Evolutionary conservation across 148 eudicot species (phyloP), one percentile per base, ranked within the genome.

Genomic region (Chenopodium quinoa): DNA sequence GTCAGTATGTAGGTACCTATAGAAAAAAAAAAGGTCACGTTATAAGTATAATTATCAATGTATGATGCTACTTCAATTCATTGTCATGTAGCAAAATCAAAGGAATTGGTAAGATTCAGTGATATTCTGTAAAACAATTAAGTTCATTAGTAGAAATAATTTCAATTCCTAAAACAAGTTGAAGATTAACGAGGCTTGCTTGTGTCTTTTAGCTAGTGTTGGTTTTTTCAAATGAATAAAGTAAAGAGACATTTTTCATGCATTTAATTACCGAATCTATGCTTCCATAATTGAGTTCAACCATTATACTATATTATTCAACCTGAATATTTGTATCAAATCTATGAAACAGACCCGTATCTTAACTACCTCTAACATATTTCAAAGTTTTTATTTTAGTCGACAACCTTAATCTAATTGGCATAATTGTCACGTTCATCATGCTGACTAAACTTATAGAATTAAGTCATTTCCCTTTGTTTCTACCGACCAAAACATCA

Each of bases 271-370:
- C 32, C 83, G 56, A 75, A 81, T 81, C 83, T 52, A 66, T 69
- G 75, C 65, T 65, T 56, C 69, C 66, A 81, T 56, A 44, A 69
- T 76, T 76, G 60, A 69, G 62, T 69, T 58, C 54, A 48, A 4
- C 29, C 34, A 58, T 76, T 25, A 1, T 14, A 69, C 8, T 34
- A 14, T n/a, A 60, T n/a, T 32, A 64, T 32, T 73, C 73, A 66
- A 34, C n/a, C 25, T 56, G 7, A 44, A 71, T 17, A 7, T 17
- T 69, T 76, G 75, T 76, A 76, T 82, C 76, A 76, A 82, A 82
- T 46, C 84, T 58, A 40, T 69, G 76, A 76, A 69, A 82, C 68
- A 37, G 75, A 68, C 20, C 46, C 76, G 75, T 68, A 82, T 82
- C 84, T 76, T 82, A 76, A 81, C 83, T 34, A 25, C 79, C 50